Conservation (phyloP, 2,329 filamentous ascomycete genomes). For the Periconia digitata region DNA sequence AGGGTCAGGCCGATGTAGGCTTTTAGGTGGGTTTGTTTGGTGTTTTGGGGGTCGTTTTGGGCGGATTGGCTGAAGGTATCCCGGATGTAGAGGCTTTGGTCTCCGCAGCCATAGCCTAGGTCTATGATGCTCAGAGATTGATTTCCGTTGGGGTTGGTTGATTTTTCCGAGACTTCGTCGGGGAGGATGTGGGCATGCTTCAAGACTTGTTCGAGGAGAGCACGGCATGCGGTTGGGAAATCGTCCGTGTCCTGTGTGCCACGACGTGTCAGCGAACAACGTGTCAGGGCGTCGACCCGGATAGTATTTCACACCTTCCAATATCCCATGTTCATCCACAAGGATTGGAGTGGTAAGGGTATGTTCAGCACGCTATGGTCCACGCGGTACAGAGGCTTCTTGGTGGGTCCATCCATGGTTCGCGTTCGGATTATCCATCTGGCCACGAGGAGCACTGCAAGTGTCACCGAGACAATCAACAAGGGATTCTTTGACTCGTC, state of each 20-base stretch:
- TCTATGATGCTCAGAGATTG: not conserved
- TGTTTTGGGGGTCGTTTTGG: not conserved
- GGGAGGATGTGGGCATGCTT: not conserved
- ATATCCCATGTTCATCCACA: constrained; percentile 1
- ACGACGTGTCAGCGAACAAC: not conserved
- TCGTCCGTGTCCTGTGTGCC: not conserved
- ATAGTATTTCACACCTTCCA: not conserved
- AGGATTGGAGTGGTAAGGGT: not conserved
- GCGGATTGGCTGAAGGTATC: not conserved
- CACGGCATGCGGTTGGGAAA: not conserved
- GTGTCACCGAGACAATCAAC: not conserved
- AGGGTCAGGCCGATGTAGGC: constrained; percentile 1
- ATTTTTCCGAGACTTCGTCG: no score
- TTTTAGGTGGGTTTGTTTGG: constrained; percentile 1
- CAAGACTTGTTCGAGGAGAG: not conserved
- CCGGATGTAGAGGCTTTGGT: not conserved
- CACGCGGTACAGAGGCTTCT: not conserved
- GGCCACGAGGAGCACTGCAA: not conserved
- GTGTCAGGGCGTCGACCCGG: no score
- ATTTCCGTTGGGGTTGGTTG: no score
- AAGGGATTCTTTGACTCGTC: not conserved
- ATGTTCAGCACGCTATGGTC: constrained; percentile 1
- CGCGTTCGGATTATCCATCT: not conserved
- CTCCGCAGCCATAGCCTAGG: not conserved
- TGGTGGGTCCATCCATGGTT: not conserved